Conservation (phyloP, 2,329 filamentous ascomycete species). For the Pestalotiopsis sp. region DNA sequence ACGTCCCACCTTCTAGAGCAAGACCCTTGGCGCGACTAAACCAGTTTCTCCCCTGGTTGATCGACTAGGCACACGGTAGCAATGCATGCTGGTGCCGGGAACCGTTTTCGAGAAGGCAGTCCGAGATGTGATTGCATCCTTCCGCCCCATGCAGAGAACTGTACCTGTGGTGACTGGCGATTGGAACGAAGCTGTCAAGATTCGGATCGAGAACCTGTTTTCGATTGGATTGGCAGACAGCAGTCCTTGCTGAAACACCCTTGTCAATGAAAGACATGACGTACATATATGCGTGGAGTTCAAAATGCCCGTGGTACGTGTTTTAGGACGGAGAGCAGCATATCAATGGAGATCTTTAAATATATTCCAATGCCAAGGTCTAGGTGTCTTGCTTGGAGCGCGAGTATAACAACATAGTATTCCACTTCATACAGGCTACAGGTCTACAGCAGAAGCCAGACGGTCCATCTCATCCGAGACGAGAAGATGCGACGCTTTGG, state of each 20-base stretch:
- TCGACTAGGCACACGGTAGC: background rate
- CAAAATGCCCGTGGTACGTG: background rate
- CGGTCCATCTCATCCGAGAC: no score
- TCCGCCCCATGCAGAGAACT: background rate
- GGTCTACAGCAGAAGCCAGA: no score
- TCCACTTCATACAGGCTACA: no score
- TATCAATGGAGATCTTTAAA: no score
- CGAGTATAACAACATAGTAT: no score
- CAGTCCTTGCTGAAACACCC: background rate
- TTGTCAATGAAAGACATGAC: background rate
- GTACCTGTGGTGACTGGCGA: background rate
- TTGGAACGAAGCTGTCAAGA: background rate
- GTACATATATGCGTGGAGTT: background rate
- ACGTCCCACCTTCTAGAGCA: background rate
- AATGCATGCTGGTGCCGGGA: background rate
- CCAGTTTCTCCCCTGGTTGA: slow-evolving; percentile 11
- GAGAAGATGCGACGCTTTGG: background rate
- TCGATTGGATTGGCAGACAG: background rate
- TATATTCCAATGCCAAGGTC: no score
- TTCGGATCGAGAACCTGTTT: slow-evolving; percentile 3
- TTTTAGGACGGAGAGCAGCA: no score
- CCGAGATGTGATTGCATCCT: background rate
- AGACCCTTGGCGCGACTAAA: background rate
- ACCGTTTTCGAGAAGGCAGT: background rate
- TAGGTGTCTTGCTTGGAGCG: no score